Evolutionary conservation across 108 stramenopile species (phyloP), one percentile per base, ranked within the genome.

Genomic region (Poteriospumella lacustris): DNA sequence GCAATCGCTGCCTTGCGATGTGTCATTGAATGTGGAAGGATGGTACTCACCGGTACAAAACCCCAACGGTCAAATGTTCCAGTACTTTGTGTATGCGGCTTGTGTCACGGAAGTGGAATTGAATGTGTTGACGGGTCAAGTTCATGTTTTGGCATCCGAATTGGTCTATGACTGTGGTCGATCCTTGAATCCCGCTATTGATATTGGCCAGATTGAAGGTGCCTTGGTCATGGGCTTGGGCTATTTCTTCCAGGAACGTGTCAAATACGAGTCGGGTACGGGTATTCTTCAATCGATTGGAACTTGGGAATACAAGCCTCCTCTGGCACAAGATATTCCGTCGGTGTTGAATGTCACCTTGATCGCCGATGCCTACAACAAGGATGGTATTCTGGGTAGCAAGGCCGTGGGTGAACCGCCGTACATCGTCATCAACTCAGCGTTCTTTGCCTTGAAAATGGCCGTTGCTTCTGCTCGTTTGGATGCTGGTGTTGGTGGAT

Each of bases 271-370:
- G 31, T 67, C 58, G 9, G 5, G 40, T 1, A 62, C 36, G n/a
- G 77, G 80, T 15, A 28, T 33, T 56, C 64, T 84, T 2, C n/a
- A 26, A 5, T 42, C 76, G 1, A 40, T 39, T 33, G 78, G 78
- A 2, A 84, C 83, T 38, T 84, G 83, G 83, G 80, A 81, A 40
- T 84, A 84, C 78, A 84, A 84, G 60, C 80, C 80, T 1, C 80
- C 80, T 28, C 15, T 59, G 52, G 12, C 39, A n/a, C 34, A 62
- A 34, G 80, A 81, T 52, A 75, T 84, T 2, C 83, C 83, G 1
- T 1, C 33, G n/a, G 58, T 78, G 39, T n/a, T 80, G 28, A 78
- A 81, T 44, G 83, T 84, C 24, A 39, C 67, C 24, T 28, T 84
- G 40, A 38, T 84, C 19, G 44, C 38, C 3, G 42, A 75, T 34